These are phyloP conservation scores for Udeniomyces megalosporus DNA, from an alignment of 768 basidiomycete species.

Conservation along the genomic window DNA sequence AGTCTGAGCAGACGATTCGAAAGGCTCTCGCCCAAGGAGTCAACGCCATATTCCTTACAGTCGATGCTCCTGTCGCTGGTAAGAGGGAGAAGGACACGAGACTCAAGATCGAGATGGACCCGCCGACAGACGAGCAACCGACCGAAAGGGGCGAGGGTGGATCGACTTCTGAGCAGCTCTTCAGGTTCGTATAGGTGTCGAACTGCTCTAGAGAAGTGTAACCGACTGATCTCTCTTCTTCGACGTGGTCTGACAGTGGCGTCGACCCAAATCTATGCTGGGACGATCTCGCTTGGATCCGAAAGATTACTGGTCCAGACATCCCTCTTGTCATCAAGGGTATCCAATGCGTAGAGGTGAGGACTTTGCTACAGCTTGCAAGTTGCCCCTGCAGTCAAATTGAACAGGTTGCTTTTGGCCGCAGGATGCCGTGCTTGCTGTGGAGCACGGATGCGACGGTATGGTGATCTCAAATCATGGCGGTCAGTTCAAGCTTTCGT, in stretches of 20 bases:
- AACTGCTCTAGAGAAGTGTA: not conserved
- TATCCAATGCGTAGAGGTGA: conserved; percentile 25
- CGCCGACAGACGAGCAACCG: not conserved
- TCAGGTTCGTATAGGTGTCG: not conserved
- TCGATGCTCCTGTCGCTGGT: conserved; percentile 6
- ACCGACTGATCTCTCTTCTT: not conserved
- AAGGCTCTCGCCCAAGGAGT: conserved; percentile 22
- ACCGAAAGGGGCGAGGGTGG: conserved; percentile 9
- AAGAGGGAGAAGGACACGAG: not conserved
- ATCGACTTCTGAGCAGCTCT: conserved; percentile 5
- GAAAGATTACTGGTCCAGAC: conserved; percentile 20
- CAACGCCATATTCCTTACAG: not conserved
- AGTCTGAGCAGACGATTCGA: not conserved
- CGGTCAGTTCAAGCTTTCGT: not conserved
- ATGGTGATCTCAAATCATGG: conserved; percentile 33
- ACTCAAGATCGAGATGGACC: not conserved
- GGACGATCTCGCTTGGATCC: conserved; percentile 30
- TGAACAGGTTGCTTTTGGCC: not conserved
- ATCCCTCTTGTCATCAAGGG: conserved; percentile 32
- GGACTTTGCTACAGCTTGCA: no score
- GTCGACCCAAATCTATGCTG: conserved; percentile 24
- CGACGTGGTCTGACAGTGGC: not conserved
- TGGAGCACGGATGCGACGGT: conserved; percentile 32
- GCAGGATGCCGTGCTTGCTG: conserved; percentile 26
- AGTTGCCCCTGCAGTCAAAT: no score